Base-by-base conservation (phyloP, 768 basidiomycete species). In the Podaxis sp. region DNA sequence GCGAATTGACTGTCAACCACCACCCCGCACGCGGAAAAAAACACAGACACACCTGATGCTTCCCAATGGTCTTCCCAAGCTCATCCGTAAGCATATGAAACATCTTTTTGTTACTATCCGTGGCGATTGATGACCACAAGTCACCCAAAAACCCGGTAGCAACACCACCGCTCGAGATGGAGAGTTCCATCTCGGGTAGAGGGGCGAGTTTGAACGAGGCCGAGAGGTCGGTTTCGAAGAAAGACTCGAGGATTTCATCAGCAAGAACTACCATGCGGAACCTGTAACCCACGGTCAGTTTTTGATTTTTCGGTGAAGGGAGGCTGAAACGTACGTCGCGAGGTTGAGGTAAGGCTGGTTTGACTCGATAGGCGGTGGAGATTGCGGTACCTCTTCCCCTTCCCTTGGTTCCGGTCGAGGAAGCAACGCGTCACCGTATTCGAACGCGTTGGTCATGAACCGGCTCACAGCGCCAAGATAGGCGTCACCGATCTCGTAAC, bases 191-290 rank as follows among this genome's bases (percentile, higher is more conserved):
- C 60, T 91, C 88, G 0, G 86, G 83, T 4, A 90, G 79, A 15
- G 83, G 78, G 60, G 91, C 88, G 37, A 97, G 80, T 65, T 86
- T 83, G 84, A 97, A 99, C 2, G 95, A 95, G 0, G 84, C 86
- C 0, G 93, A 87, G 65, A 99, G 79, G 73, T 99, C 97, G 0
- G 90, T 86, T 70, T 95, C 95, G 69, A 98, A 99, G 82, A 99
- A 99, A 1, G 91, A 90, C 72, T 99, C 97, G 26, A 99, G 84
- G 28, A 99, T 82, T 73, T 98, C 96, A 67, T 99, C 97, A 1
- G 96, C 96, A 8, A 99, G 82, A 4, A 99, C 91, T 44, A 99
- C 96, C 97, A 99, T 99, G 6, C 97, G 88, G 87, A 99, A 99
- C 7, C 93, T 93, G 24, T 10, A 3, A 15, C 22, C 3, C 49